Evolutionary conservation across 108 stramenopile genomes (phyloP), one percentile per base, ranked within the genome.

Genomic region (Cyclostephanos tholiformis): DNA sequence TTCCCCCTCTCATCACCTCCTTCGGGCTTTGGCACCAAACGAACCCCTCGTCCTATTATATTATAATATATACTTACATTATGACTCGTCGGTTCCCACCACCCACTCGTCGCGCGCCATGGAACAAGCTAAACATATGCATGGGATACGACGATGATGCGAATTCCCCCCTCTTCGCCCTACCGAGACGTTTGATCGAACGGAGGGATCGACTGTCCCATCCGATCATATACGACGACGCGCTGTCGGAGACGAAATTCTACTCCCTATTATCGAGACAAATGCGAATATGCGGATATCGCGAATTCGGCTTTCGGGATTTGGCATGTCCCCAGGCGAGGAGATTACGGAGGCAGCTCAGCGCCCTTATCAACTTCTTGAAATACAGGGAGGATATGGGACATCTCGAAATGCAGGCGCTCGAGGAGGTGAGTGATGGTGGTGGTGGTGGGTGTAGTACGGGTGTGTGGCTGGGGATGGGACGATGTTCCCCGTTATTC

Each of bases 311-410:
- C 5, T 87, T 93, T 68, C 87, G 89, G 62, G 99, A 99, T 67
- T 62, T 98, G 44, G 69, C 86, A 27, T 43, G 66, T 39, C 97
- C 97, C 0, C 75, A 61, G 17, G 13, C 76, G 19, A 91, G 90
- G 64, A 82, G 97, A 22, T 80, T 98, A n/a, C 84, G 87, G 9
- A 67, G 85, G 19, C 97, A 98, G 65, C 82, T 99, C 35, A 91
- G 91, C 46, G 98, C 96, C 12, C 82, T 89, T 29, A 96, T 98
- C 67, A 99, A 99, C 83, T 94, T 98, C 77, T 81, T 90, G 67
- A 96, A 94, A 70, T 98, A 96, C 69, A 86, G 96, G 7, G 95
- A 98, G 60, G 97, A 97, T 61, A 85, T 96, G 64, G 53, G 65
- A 10, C 68, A 92, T 62, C 92, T 91, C 71, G 73, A 69, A 13